Evolutionary conservation across 495 filamentous ascomycete genomes (phyloP), one percentile per base, ranked within the genome.

Genomic region (Bombardia bombarda): DNA sequence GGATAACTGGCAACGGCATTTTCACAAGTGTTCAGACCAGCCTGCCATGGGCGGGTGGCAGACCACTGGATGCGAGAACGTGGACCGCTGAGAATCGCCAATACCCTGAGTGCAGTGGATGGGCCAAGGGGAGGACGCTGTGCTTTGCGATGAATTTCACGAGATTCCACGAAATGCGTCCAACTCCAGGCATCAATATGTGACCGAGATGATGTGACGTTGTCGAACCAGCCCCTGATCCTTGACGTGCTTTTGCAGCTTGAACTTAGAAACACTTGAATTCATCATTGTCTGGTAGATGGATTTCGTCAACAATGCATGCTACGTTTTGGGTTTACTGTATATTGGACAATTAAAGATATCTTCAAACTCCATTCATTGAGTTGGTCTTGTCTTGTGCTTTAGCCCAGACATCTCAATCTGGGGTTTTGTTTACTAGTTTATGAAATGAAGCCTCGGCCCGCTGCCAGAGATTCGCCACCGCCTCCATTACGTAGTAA

Each of bases 71-170:
- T 69, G 67, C 63, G 70, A 78, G 67, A 70, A 72, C 63, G 71
- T 75, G 73, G 72, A 69, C 61, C 50, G 62, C 67, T 67, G 68
- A 65, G 70, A 69, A 74, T 66, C 70, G 70, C 66, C 74, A 70
- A 69, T 69, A 64, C 66, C n/a, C 66, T 63, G 47, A 56, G 49
- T 60, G 69, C 64, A 65, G 69, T 63, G 58, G 40, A 35, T 26
- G 43, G 60, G 51, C 47, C 58, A 52, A 37, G 34, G 52, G 60
- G 58, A 50, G 62, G 54, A 60, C 62, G 63, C 68, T 70, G 69
- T 68, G 61, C 63, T 69, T 68, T 63, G 68, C 69, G 51, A 67
- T 51, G 53, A 70, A 72, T 74, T 70, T 69, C 66, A 71, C 60
- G 66, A 62, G 58, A 65, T 68, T 71, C 66, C 66, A 71, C 66